These are phyloP conservation scores for Penicillium sp. DNA, from an alignment of 2,329 filamentous ascomycete genomes.

Conservation along the genomic window DNA sequence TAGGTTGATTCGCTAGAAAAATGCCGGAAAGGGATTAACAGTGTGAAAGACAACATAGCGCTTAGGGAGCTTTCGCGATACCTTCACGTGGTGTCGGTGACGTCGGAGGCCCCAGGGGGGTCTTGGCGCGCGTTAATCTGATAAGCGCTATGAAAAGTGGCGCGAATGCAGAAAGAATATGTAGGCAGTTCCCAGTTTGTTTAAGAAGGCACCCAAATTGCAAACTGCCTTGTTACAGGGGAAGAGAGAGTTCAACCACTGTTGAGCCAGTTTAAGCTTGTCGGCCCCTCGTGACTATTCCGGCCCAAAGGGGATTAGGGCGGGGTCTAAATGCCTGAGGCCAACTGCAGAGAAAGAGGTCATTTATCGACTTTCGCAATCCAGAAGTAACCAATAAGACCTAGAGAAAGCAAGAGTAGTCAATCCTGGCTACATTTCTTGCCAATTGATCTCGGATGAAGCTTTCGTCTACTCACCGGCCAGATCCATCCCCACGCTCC, in stretches of 20 bases:
- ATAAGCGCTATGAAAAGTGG: slow-evolving; percentile 4
- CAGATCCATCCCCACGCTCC: slow-evolving; percentile 18
- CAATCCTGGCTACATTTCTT: not conserved
- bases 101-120: slow-evolving; percentile 20
- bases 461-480: slow-evolving; percentile 16
- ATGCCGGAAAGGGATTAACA: not conserved
- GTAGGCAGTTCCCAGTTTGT: not conserved
- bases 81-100: slow-evolving; percentile 18
- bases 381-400: not conserved
- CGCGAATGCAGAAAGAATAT: not conserved
- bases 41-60: not conserved
- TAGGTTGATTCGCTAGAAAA: not conserved
- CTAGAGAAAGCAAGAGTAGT: not conserved
- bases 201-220: not conserved
- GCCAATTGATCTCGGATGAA: slow-evolving; percentile 18
- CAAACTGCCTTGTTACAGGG: not conserved
- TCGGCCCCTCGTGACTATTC: slow-evolving; percentile 12
- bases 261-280: slow-evolving; percentile 6
- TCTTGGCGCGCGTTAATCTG: slow-evolving; percentile 15
- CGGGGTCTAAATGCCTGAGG: slow-evolving; percentile 12
- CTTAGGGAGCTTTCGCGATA: slow-evolving; percentile 6
- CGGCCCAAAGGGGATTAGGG: slow-evolving; percentile 18
- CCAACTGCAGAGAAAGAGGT: not conserved
- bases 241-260: not conserved
- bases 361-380: not conserved